Conservation (phyloP, 225 moss, liverwort and hornwort species). For the Marchantia polymorpha region DNA sequence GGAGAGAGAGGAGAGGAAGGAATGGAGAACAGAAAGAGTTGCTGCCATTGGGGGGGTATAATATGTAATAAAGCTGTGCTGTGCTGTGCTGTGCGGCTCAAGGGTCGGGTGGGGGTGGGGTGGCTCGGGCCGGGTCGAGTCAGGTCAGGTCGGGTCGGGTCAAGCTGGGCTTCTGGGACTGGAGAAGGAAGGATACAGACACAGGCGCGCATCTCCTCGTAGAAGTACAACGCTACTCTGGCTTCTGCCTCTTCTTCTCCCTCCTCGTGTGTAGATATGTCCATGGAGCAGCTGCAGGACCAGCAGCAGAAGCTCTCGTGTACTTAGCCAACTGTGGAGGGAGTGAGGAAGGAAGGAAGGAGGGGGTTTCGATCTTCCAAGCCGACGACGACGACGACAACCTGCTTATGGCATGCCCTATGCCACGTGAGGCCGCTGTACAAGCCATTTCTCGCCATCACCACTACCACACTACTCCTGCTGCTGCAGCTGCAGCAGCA, state of each 20-base stretch:
- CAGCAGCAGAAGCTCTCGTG: not conserved
- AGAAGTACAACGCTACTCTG: not conserved
- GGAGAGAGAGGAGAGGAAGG: not conserved
- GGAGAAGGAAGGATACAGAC: not conserved
- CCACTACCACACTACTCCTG: no score
- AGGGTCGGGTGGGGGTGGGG: not conserved
- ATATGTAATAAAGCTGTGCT: slow-evolving; percentile 10
- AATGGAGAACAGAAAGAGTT: not conserved
- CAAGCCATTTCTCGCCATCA: slow-evolving; percentile 6
- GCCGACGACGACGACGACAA: not conserved
- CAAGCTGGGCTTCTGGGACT: slow-evolving; percentile 1
- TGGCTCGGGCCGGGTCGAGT: not conserved
- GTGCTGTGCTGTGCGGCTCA: not conserved
- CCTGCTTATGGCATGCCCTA: slow-evolving; percentile 14
- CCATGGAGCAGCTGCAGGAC: not conserved
- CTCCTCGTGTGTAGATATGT: not conserved
- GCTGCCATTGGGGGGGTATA: not conserved
- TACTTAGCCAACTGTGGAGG: not conserved
- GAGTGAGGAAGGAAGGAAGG: not conserved
- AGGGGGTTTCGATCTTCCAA: not conserved
- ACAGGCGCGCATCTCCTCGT: not conserved
- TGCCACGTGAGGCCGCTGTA: slow-evolving; percentile 21
- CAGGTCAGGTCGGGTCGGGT: not conserved
- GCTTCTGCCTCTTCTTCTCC: not conserved
- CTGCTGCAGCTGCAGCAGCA: not conserved